A percentile compares a stretch with the other conserved stretches of the same genome.
Evolutionary conservation across 495 filamentous ascomycete genomes (phyloP).

Genomic region (Podospora appendiculata): DNA sequence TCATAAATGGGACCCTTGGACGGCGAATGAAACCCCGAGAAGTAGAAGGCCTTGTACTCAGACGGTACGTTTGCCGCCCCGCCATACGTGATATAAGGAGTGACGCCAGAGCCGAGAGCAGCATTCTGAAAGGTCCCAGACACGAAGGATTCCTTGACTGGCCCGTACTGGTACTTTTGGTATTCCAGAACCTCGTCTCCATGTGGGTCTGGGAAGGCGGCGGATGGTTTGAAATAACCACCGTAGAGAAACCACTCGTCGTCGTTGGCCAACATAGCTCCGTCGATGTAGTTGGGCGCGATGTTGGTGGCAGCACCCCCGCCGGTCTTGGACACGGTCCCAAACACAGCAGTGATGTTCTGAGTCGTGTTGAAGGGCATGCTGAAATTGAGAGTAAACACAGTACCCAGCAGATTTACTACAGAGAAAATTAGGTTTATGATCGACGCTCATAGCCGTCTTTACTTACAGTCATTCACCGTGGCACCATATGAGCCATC

Average conservation of each 20-base stretch:
- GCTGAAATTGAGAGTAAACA: conserved; percentile 53
- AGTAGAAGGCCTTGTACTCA: conserved; percentile 67
- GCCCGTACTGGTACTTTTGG: conserved; percentile 42
- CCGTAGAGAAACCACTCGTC: conserved; percentile 50
- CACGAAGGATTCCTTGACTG: conserved; percentile 27
- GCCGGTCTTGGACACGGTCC: conserved; percentile 31
- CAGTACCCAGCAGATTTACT: conserved; percentile 39
- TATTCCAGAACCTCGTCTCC: conserved; percentile 39
- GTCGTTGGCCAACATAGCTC: conserved; percentile 59
- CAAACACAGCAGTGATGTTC: conserved; percentile 47
- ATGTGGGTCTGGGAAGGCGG: conserved; percentile 19
- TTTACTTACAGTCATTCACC: conserved; percentile 27
- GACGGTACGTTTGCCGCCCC: conserved; percentile 58
- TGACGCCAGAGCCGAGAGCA: conserved; percentile 37
- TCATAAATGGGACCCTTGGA: conserved; percentile 40
- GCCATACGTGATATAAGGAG: conserved; percentile 57
- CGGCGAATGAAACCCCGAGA: conserved; percentile 50
- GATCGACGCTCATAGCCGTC: background rate
- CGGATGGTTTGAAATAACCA: conserved; percentile 24
- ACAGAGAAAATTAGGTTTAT: background rate
- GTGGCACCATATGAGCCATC: conserved; percentile 22
- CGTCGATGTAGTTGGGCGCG: conserved; percentile 53
- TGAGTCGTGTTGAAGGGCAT: conserved; percentile 45
- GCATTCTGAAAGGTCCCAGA: conserved; percentile 27
- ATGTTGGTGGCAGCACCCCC: conserved; percentile 44